These are phyloP conservation scores for Nannochloropsis granulata DNA, from an alignment of 108 stramenopile species.

Conservation along the genomic window DNA sequence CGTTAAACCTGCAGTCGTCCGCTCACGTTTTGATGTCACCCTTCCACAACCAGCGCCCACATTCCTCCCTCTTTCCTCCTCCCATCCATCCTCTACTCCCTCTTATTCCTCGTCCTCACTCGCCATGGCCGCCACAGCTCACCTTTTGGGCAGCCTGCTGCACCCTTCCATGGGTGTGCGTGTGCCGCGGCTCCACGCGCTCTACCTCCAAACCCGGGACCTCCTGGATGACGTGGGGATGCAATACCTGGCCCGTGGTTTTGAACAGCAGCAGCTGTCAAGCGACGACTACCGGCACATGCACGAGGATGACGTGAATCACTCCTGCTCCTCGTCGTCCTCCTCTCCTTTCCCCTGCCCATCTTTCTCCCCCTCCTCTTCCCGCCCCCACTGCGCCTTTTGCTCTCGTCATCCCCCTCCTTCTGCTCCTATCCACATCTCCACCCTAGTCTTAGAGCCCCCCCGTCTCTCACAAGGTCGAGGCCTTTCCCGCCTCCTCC, in stretches of 20 bases:
- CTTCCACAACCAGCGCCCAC: not conserved
- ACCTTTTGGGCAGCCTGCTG: not conserved
- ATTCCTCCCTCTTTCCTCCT: not conserved
- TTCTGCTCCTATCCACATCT: not conserved
- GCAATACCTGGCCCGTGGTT: not conserved
- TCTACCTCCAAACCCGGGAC: not conserved
- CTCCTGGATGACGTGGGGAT: not conserved
- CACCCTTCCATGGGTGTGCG: not conserved
- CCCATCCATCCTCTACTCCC: not conserved
- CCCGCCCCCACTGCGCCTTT: not conserved
- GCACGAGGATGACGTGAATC: no score
- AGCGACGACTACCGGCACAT: not conserved
- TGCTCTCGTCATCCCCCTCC: not conserved
- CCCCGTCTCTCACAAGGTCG: not conserved
- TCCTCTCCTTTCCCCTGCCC: not conserved
- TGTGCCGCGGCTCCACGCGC: not conserved
- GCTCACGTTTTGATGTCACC: not conserved
- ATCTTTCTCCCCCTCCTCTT: not conserved
- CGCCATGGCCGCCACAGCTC: not conserved
- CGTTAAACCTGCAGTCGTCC: not conserved
- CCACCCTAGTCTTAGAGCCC: not conserved
- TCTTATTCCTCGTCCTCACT: not conserved
- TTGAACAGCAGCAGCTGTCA: not conserved
- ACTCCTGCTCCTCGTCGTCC: not conserved
- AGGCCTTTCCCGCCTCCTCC: not conserved